phyloP scores from a whole-genome alignment of 176 grass and related monocot species.

The Ensete glaucum region DNA sequence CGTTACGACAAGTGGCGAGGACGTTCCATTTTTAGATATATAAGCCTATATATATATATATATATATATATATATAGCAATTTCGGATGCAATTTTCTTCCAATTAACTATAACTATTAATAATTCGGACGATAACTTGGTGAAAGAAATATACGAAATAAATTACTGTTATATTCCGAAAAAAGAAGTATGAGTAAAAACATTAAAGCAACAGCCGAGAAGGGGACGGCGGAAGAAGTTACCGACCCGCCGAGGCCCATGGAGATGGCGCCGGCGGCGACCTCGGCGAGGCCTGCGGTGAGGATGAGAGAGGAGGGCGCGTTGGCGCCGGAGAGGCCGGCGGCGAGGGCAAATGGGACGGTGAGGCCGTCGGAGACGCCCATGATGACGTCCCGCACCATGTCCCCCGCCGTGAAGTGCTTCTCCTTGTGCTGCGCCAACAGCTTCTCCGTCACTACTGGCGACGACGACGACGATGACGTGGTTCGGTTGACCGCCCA shows the following conservation, averaged over 20 bases:
- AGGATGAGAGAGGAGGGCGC: constrained; percentile 72
- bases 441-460: not conserved
- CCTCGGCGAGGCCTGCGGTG: constrained; percentile 71
- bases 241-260: constrained; percentile 92
- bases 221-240: not conserved
- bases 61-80: too few species aligned
- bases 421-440: constrained; percentile 46
- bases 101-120: too few species aligned
- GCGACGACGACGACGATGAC: not conserved
- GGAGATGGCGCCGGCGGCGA: constrained; percentile 88
- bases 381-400: constrained; percentile 82
- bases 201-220: too few species aligned
- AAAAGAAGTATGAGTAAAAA: too few species aligned
- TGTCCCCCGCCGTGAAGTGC: constrained; percentile 77
- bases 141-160: too few species aligned
- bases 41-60: too few species aligned
- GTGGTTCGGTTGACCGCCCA: not conserved
- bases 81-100: too few species aligned
- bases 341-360: constrained; percentile 91
- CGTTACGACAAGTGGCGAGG: not conserved
- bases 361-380: constrained; percentile 94
- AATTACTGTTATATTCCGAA: too few species aligned
- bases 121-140: too few species aligned
- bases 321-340: constrained; percentile 73
- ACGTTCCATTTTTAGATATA: not conserved